Evolutionary conservation across 495 filamentous ascomycete genomes (phyloP), one percentile per base, ranked within the genome.

Genomic region (Aspergillus steynii): DNA sequence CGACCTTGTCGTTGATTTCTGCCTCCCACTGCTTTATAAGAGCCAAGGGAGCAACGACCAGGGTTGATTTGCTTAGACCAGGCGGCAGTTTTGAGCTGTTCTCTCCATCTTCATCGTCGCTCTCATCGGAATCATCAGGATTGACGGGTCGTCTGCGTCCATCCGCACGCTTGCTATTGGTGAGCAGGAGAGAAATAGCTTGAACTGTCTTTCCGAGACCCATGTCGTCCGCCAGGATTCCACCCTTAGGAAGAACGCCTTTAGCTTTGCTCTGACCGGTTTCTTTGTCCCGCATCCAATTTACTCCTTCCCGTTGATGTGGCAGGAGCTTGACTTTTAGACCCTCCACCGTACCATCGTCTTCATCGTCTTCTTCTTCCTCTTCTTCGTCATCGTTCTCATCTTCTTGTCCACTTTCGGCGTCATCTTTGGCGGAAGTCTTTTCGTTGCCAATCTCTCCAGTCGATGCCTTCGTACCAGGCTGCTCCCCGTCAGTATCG

Each of bases 21-120:
- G 86, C 80, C 72, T 99, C 95, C 95, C 95, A 99, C 76, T 99
- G 95, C 63, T 94, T 92, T 77, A 99, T 97, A 29, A 99, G 82
- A 25, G 94, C 93, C 29, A 99, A 75, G 15, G 95, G 95, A n/a
- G 94, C 95, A 57, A 99, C 89, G 47, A 99, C 92, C 9, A 99
- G 79, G 0, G 95, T 99, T 9, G 86, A 85, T 65, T 88, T 91
- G 67, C 86, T 89, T 47, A 94, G 71, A 2, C 81, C 78, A 3
- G 83, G 74, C 20, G 84, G 77, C 26, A 91, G 77, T 61, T 88
- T 87, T 56, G 83, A 76, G 69, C 84, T 88, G 14, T 76, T 71
- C 6, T 63, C 63, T 7, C 69, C 65, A 29, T 69, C 71, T 14
- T 64, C 62, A 37, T 37, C 61, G n/a, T 66, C 61, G 60, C 52